These are phyloP conservation scores for Paramecium bursaria DNA, from an alignment of 73 alveolate genomes.

Conservation along the genomic window DNA sequence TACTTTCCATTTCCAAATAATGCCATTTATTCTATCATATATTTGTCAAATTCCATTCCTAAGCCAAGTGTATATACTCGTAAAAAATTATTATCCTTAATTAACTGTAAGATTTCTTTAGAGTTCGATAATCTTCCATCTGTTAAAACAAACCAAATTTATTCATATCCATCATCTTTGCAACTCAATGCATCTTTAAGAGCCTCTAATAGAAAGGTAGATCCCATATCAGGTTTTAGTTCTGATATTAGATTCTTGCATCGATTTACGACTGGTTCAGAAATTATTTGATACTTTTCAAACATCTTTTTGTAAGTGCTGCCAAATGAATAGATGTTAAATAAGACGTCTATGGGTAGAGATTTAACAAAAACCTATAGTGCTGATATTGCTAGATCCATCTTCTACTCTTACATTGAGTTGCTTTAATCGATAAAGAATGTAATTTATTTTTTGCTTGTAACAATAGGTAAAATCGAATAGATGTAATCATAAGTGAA, in stretches of 20 bases:
- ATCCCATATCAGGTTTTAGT: slow-evolving; percentile 31
- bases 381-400: slow-evolving; percentile 11
- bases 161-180: neutral
- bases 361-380: slow-evolving; percentile 7
- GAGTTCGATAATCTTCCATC: slow-evolving; percentile 29
- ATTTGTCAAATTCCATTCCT: slow-evolving; percentile 44
- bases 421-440: slow-evolving; percentile 37
- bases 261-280: slow-evolving; percentile 18
- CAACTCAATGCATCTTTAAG: slow-evolving; percentile 24
- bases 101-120: slow-evolving; percentile 9
- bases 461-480: neutral
- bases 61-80: slow-evolving; percentile 21
- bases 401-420: slow-evolving; percentile 25
- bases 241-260: neutral
- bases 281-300: neutral
- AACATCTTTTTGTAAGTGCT: slow-evolving; percentile 26
- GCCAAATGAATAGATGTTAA: slow-evolving; percentile 31
- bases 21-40: slow-evolving; percentile 14
- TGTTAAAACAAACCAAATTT: slow-evolving; percentile 40
- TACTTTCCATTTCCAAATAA: slow-evolving; percentile 20
- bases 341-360: neutral
- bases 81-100: neutral
- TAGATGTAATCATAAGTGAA: neutral
- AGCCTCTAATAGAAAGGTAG: slow-evolving; percentile 34
- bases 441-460: slow-evolving; percentile 18